Evolutionary conservation across 768 basidiomycete species (phyloP).

Genomic region (Postia placenta): DNA sequence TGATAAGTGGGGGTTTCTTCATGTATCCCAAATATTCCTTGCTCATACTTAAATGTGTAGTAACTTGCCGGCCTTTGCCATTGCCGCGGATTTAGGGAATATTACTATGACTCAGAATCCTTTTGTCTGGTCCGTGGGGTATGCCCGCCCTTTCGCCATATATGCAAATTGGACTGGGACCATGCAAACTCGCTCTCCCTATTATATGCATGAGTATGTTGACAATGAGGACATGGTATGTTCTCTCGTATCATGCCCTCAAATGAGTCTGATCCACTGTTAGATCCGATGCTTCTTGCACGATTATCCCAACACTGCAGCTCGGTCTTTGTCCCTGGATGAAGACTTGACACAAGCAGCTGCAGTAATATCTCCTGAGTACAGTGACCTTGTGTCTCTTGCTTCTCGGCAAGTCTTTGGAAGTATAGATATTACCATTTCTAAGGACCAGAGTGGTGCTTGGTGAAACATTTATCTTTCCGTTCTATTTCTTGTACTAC

Average conservation of each 20-base stretch:
- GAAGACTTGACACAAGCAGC: constrained; percentile 16
- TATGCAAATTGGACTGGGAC: constrained; percentile 12
- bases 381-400: no score
- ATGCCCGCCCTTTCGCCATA: constrained; percentile 17
- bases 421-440: no score
- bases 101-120: constrained; percentile 15
- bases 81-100: constrained; percentile 22
- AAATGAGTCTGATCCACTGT: not conserved
- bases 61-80: constrained; percentile 17
- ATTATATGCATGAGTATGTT: constrained; percentile 7
- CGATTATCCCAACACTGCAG: not conserved
- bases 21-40: not conserved
- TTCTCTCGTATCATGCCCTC: not conserved
- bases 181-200: constrained; percentile 12
- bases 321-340: constrained; percentile 17
- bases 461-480: no score
- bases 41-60: not conserved
- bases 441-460: no score
- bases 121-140: constrained; percentile 23
- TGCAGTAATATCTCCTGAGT: constrained; percentile 14
- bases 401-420: no score
- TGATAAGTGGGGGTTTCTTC: not conserved
- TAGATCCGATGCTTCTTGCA: not conserved
- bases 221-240: constrained; percentile 8
- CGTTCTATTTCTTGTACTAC: no score